A percentile compares a stretch with the other conserved stretches of the same genome.
Conservation (phyloP, 2,329 filamentous ascomycete species). For the Hirsutella rhossiliensis region DNA sequence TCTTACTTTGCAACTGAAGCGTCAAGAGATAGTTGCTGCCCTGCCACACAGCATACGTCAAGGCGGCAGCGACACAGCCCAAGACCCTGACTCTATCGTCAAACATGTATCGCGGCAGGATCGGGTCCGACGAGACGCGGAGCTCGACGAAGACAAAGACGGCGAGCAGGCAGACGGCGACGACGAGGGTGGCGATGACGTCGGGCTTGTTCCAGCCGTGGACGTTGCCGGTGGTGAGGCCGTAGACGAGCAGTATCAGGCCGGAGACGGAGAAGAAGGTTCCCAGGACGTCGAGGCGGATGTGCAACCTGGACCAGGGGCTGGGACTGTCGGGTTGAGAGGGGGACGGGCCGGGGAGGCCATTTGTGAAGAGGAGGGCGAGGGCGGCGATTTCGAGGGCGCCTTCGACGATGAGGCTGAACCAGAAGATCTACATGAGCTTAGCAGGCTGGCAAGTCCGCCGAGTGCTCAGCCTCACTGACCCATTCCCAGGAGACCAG, state of each 20-base stretch:
- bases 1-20: conserved; percentile 5
- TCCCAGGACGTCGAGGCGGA: conserved; percentile 2
- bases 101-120: conserved; percentile 3
- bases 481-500: conserved; percentile 5
- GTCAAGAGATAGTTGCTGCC: conserved; percentile 5
- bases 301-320: conserved; percentile 1
- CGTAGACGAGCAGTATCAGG: conserved; percentile 3
- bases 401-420: conserved; percentile 4
- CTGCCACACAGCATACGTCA: conserved; percentile 6
- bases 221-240: conserved; percentile 4
- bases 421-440: conserved; percentile 4
- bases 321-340: not conserved
- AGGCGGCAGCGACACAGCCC: conserved; percentile 2
- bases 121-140: conserved; percentile 2
- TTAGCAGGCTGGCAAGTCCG: no score
- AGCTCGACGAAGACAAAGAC: conserved; percentile 3
- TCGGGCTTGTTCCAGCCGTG: conserved; percentile 3
- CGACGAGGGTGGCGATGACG: conserved; percentile 3
- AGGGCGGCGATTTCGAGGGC: conserved; percentile 3
- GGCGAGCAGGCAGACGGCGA: conserved; percentile 1
- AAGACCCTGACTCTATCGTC: conserved; percentile 3
- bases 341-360: conserved; percentile 2
- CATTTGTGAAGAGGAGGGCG: conserved; percentile 3
- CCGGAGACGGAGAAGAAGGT: conserved; percentile 3
- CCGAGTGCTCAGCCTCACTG: not conserved